These are phyloP conservation scores for Cladorrhinum sp. DNA, from an alignment of 2,329 filamentous ascomycete genomes.

Conservation along the genomic window DNA sequence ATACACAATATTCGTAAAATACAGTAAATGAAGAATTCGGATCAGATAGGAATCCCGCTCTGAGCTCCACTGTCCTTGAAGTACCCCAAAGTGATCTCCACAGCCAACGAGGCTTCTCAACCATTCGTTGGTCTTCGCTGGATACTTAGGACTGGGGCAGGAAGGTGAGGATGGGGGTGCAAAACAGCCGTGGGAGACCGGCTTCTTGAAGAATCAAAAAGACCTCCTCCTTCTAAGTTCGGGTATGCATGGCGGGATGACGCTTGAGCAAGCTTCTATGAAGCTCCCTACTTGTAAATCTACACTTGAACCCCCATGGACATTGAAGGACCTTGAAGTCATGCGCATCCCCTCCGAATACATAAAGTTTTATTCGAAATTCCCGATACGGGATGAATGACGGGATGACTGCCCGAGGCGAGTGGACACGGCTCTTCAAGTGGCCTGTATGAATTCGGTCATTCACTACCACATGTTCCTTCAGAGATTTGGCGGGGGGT, in stretches of 20 bases:
- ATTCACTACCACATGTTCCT: neutral
- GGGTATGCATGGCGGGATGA: neutral
- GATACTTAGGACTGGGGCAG: neutral
- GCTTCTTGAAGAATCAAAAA: neutral
- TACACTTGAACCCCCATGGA: neutral
- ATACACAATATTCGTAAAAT: conserved; percentile 4
- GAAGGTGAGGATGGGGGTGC: neutral
- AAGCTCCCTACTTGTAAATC: neutral
- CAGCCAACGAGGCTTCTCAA: neutral
- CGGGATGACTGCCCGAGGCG: neutral
- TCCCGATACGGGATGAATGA: neutral
- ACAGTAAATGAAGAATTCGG: neutral
- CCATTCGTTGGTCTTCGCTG: conserved; percentile 6
- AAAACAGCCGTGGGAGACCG: neutral
- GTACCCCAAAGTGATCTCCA: neutral
- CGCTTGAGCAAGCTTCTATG: neutral
- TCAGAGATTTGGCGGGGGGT: neutral
- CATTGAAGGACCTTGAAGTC: neutral
- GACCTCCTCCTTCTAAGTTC: neutral
- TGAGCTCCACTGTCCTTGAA: neutral
- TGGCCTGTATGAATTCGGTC: too few species aligned
- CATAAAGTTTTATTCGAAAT: neutral
- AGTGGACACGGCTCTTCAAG: neutral
- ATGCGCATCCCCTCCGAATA: neutral
- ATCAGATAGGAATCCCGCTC: neutral